phyloP scores from a whole-genome alignment of 768 basidiomycete genomes.

The Cyclocybe cylindracea region DNA sequence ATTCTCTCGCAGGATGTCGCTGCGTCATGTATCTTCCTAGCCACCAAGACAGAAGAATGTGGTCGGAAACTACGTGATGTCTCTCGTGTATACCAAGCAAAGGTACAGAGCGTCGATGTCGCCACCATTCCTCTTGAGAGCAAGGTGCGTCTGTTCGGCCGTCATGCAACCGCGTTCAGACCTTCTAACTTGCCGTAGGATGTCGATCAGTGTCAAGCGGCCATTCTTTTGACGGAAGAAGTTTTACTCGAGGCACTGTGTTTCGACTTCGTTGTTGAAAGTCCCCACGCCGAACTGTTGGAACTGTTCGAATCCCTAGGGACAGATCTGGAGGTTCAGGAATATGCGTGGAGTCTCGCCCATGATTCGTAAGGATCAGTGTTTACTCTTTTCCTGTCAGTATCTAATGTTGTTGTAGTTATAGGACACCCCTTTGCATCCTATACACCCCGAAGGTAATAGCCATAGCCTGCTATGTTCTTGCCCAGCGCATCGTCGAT shows the following conservation, averaged over 20 bases:
- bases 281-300: slow-evolving; percentile 74
- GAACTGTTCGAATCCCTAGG: slow-evolving; percentile 66
- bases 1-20: slow-evolving; percentile 66
- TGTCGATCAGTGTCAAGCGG: slow-evolving; percentile 67
- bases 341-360: slow-evolving; percentile 83
- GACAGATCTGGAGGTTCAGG: slow-evolving; percentile 53
- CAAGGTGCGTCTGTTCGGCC: slow-evolving; percentile 47
- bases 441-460: slow-evolving; percentile 69
- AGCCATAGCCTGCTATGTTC: slow-evolving; percentile 75
- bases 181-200: slow-evolving; percentile 47
- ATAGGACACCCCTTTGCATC: slow-evolving; percentile 78
- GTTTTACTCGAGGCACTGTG: slow-evolving; percentile 79
- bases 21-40: slow-evolving; percentile 83
- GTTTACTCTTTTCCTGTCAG: slow-evolving; percentile 2
- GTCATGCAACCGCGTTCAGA: slow-evolving; percentile 2
- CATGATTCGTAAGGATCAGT: slow-evolving; percentile 73
- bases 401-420: slow-evolving; percentile 42
- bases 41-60: slow-evolving; percentile 92
- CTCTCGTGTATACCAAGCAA: slow-evolving; percentile 71
- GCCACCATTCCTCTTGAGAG: slow-evolving; percentile 60
- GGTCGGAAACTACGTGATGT: slow-evolving; percentile 86
- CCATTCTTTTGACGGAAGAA: slow-evolving; percentile 77
- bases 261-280: slow-evolving; percentile 81
- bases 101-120: slow-evolving; percentile 58
- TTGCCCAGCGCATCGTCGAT: slow-evolving; percentile 72